Conservation (phyloP, 495 filamentous ascomycete genomes). For the Annulohypoxylon nitens region DNA sequence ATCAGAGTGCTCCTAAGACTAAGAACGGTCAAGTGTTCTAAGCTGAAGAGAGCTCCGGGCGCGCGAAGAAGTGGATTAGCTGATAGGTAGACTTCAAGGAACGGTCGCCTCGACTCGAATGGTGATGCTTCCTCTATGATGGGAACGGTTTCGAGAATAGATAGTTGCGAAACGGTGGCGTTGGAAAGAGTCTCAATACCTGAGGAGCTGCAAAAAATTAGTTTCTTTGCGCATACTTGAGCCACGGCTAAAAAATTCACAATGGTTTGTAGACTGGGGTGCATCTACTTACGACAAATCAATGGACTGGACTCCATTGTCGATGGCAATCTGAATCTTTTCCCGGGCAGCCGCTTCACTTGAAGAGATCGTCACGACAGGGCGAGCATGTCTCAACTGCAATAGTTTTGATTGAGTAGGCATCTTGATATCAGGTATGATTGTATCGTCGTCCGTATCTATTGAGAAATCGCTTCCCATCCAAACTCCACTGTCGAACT, state of each 20-base stretch:
- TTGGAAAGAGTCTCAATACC: conserved; percentile 58
- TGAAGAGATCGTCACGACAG: conserved; percentile 34
- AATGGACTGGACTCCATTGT: conserved; percentile 68
- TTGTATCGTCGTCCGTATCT: conserved; percentile 56
- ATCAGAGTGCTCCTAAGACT: conserved; percentile 80
- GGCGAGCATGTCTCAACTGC: conserved; percentile 38
- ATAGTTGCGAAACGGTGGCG: conserved; percentile 66
- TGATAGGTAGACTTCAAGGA: conserved; percentile 73
- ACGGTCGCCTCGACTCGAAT: conserved; percentile 60
- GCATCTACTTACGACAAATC: conserved; percentile 72
- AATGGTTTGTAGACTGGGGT: not conserved
- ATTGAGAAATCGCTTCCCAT: conserved; percentile 73
- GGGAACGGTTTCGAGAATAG: conserved; percentile 69
- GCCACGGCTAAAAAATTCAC: not conserved
- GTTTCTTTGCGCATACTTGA: conserved; percentile 1
- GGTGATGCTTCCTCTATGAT: conserved; percentile 54
- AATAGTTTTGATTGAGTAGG: conserved; percentile 42
- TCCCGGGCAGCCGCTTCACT: conserved; percentile 52
- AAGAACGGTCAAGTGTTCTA: conserved; percentile 73
- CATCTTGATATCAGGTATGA: conserved; percentile 37
- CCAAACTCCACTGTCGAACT: conserved; percentile 87
- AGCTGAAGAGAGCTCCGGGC: conserved; percentile 65
- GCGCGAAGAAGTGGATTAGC: conserved; percentile 68
- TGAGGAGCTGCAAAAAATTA: conserved; percentile 49
- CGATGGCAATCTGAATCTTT: conserved; percentile 68